These are phyloP conservation scores for Puya raimondii DNA, from an alignment of 176 grass and related monocot species.

Conservation along the genomic window DNA sequence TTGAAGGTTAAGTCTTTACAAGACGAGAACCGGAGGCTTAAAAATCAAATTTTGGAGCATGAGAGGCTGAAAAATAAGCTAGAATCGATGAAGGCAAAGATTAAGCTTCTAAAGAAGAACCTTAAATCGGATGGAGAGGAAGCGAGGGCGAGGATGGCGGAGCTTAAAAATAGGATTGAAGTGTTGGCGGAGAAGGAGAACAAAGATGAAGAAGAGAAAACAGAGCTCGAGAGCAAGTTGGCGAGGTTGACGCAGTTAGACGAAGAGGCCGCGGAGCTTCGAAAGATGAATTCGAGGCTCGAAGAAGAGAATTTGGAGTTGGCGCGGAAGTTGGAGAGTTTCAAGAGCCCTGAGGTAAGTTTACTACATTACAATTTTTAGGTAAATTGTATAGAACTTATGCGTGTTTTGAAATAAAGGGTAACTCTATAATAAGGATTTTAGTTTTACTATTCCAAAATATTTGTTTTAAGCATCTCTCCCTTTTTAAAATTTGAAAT, in stretches of 20 bases:
- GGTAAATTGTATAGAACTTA: not conserved
- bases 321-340: constrained; percentile 30
- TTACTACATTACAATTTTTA: not conserved
- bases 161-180: constrained; percentile 24
- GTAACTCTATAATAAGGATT: not conserved
- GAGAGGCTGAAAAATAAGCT: constrained; percentile 34
- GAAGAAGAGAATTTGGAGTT: constrained; percentile 60
- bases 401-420: no score
- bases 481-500: no score
- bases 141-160: constrained; percentile 13
- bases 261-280: constrained; percentile 41
- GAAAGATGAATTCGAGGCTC: constrained; percentile 40
- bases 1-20: constrained; percentile 44
- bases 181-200: constrained; percentile 23
- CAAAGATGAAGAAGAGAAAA: constrained; percentile 17
- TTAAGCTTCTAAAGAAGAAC: constrained; percentile 28
- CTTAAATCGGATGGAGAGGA: constrained; percentile 19
- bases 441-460: no score
- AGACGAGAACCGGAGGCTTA: constrained; percentile 68
- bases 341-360: constrained; percentile 33
- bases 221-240: constrained; percentile 22
- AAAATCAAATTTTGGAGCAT: constrained; percentile 35
- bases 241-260: constrained; percentile 28
- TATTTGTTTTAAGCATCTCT: no score
- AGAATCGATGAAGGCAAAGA: constrained; percentile 40